Evolutionary conservation across 306 rosid species (phyloP).

Genomic region (Lathyrus oleraceus): DNA sequence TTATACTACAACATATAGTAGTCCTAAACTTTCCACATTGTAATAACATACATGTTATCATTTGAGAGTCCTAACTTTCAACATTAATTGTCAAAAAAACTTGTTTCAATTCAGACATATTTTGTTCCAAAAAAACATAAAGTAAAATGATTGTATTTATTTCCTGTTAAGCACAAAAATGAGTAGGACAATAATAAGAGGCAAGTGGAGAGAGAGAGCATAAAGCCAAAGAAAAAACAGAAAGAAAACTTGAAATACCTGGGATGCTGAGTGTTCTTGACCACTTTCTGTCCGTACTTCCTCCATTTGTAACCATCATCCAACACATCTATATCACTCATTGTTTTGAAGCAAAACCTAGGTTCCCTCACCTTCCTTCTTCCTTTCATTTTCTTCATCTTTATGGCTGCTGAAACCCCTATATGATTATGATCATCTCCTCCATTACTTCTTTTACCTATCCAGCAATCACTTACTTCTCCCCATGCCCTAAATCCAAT

Average conservation of each 20-base stretch:
- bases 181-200: constrained; percentile 23
- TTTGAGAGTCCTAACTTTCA: constrained; percentile 14
- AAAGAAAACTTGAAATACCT: constrained; percentile 45
- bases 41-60: neutral
- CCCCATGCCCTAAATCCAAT: constrained; percentile 63
- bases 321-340: constrained; percentile 96
- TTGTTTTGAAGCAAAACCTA: constrained; percentile 96
- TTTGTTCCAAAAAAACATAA: too few relatives aligned
- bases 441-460: constrained; percentile 52
- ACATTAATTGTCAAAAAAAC: neutral
- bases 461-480: constrained; percentile 54
- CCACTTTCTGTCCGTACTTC: constrained; percentile 99
- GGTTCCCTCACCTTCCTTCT: constrained; percentile 97
- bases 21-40: neutral
- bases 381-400: constrained; percentile 89
- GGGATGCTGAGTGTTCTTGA: constrained; percentile 98
- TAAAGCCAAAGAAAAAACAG: neutral
- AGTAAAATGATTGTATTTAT: neutral
- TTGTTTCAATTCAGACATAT: too few relatives aligned
- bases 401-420: constrained; percentile 59
- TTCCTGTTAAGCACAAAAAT: neutral
- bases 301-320: constrained; percentile 99
- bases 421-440: constrained; percentile 36
- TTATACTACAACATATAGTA: neutral
- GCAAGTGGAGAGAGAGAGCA: constrained; percentile 11